phyloP scores from a whole-genome alignment of 805 yeast species.

The Suhomyces pyralidae region DNA sequence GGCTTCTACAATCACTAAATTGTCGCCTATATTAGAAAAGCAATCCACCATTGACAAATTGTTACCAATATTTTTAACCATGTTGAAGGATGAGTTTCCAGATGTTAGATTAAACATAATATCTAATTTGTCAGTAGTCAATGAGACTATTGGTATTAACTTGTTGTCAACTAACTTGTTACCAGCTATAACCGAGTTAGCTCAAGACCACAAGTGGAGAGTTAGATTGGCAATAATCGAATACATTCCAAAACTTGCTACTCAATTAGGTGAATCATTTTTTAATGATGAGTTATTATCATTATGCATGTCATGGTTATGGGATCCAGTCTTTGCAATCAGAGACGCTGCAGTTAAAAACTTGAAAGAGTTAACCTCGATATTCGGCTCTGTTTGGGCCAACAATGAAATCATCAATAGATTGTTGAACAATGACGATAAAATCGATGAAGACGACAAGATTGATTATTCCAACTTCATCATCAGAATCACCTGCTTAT shows the following conservation, averaged over 20 bases:
- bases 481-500: constrained; percentile 85
- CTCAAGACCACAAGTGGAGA: constrained; percentile 97
- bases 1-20: constrained; percentile 81
- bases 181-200: constrained; percentile 94
- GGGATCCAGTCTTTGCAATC: constrained; percentile 96
- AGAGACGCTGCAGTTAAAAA: constrained; percentile 94
- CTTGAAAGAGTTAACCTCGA: constrained; percentile 71
- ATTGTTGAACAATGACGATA: constrained; percentile 45
- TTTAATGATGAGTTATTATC: constrained; percentile 90
- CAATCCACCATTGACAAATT: constrained; percentile 78
- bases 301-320: constrained; percentile 93
- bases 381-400: constrained; percentile 95
- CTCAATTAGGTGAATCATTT: constrained; percentile 88
- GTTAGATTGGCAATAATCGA: constrained; percentile 95
- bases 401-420: constrained; percentile 76
- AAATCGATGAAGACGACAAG: constrained; percentile 27
- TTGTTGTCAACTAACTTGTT: constrained; percentile 78
- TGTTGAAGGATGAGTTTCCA: constrained; percentile 96
- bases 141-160: constrained; percentile 91
- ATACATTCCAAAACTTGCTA: constrained; percentile 90
- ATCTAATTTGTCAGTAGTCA: constrained; percentile 85
- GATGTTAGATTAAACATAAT: constrained; percentile 94
- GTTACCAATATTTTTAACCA: constrained; percentile 82
- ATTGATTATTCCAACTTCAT: constrained; percentile 70
- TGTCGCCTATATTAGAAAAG: constrained; percentile 82